These are phyloP conservation scores for Recurvomyces mirabilis DNA, from an alignment of 495 filamentous ascomycete genomes.

Conservation along the genomic window DNA sequence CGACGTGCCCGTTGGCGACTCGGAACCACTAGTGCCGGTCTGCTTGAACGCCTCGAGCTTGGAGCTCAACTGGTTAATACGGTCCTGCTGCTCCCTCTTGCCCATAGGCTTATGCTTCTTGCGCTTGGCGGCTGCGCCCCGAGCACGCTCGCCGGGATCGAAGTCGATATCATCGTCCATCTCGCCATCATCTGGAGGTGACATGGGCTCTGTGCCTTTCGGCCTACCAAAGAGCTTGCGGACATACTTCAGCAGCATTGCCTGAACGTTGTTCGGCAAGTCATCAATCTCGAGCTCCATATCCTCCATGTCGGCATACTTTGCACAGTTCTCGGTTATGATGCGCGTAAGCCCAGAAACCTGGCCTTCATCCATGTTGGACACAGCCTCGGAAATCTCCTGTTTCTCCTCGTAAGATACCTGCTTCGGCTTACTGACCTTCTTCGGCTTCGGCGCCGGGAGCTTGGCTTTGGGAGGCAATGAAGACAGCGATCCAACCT, in stretches of 20 bases:
- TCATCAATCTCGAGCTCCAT: conserved; percentile 87
- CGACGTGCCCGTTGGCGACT: conserved; percentile 7
- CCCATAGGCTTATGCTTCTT: conserved; percentile 99
- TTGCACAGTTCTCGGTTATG: conserved; percentile 76
- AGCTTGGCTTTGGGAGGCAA: conserved; percentile 6
- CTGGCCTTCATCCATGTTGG: conserved; percentile 57
- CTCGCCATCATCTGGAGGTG: conserved; percentile 16
- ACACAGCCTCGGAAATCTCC: conserved; percentile 70
- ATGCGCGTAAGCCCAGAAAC: conserved; percentile 74
- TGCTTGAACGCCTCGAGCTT: conserved; percentile 33
- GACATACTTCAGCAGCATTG: conserved; percentile 65
- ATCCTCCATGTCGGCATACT: conserved; percentile 68
- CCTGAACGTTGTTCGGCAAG: conserved; percentile 60
- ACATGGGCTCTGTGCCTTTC: conserved; percentile 1
- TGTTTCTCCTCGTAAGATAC: conserved; percentile 73
- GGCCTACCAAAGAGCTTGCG: conserved; percentile 38
- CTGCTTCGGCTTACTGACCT: conserved; percentile 15
- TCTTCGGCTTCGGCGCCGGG: conserved; percentile 13
- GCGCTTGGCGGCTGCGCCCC: conserved; percentile 44
- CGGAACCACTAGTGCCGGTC: conserved; percentile 13
- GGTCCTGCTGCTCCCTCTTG: conserved; percentile 80
- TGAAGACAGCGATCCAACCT: conserved; percentile 24
- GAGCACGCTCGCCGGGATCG: conserved; percentile 31
- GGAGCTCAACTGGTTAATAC: conserved; percentile 64
- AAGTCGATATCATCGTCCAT: conserved; percentile 32